phyloP scores from a whole-genome alignment of 257 asterid genomes.

The Scutellaria galericulata region DNA sequence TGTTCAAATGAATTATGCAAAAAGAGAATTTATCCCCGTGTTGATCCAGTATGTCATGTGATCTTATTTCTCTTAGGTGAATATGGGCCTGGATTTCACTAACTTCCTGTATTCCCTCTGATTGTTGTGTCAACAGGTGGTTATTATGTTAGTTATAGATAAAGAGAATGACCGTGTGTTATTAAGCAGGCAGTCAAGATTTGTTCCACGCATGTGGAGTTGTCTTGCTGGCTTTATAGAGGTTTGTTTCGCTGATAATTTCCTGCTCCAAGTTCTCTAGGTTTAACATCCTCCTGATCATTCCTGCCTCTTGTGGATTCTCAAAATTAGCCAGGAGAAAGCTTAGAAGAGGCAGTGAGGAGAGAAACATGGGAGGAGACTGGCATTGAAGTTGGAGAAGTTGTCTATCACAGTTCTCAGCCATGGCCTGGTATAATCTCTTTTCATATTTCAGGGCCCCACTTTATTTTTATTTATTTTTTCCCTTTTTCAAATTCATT shows the following conservation, averaged over 20 bases:
- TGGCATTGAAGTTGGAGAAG: constrained; percentile 95
- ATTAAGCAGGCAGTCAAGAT: constrained; percentile 89
- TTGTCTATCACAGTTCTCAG: constrained; percentile 94
- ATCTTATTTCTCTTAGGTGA: constrained; percentile 1
- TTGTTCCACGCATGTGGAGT: constrained; percentile 99
- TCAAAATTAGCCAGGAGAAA: constrained; percentile 84
- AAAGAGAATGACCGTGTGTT: constrained; percentile 84
- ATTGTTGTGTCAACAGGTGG: constrained; percentile 61
- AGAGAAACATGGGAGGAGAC: constrained; percentile 97
- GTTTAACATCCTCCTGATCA: background rate
- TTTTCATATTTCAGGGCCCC: background rate
- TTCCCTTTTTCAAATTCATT: background rate
- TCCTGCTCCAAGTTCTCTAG: constrained; percentile 14
- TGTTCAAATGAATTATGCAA: constrained; percentile 82
- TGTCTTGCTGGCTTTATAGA: constrained; percentile 98
- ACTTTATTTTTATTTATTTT: background rate
- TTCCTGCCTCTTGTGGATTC: constrained; percentile 21
- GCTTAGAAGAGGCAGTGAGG: constrained; percentile 96
- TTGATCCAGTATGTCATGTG: constrained; percentile 79
- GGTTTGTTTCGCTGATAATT: constrained; percentile 47
- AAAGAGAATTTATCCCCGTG: constrained; percentile 88
- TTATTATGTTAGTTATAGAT: constrained; percentile 93
- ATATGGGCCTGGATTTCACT: constrained; percentile 14
- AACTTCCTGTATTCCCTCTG: constrained; percentile 24
- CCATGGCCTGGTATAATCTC: constrained; percentile 90